These are phyloP conservation scores for Candida ascalaphidarum DNA, from an alignment of 805 yeast species.

Conservation along the genomic window DNA sequence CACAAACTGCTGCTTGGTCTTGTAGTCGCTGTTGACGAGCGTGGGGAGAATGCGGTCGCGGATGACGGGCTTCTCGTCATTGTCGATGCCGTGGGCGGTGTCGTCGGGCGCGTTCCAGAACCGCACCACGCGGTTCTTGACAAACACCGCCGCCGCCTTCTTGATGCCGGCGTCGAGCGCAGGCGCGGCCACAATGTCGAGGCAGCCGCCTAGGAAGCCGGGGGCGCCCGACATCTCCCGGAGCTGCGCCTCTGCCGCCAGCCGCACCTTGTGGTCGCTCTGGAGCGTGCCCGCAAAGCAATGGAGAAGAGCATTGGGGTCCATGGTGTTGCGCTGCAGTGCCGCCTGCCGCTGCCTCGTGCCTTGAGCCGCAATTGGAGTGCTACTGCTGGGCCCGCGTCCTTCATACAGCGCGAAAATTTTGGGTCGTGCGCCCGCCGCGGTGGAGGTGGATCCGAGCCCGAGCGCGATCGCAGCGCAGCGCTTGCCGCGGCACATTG, in stretches of 20 bases:
- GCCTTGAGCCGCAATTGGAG: too few relatives aligned
- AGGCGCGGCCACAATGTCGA: conserved; percentile 53
- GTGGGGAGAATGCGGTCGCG: conserved; percentile 62
- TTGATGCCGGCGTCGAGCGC: conserved; percentile 30
- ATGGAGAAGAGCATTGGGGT: conserved; percentile 55
- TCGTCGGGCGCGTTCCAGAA: conserved; percentile 41
- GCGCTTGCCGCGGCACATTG: too few relatives aligned
- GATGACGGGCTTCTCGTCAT: conserved; percentile 68
- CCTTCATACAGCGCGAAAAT: too few relatives aligned
- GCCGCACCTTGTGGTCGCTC: conserved; percentile 52
- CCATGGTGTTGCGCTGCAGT: conserved; percentile 57
- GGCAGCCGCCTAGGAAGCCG: conserved; percentile 77
- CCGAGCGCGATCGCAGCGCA: too few relatives aligned
- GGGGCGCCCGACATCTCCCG: conserved; percentile 47
- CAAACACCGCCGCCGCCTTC: conserved; percentile 71
- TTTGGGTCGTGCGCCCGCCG: too few relatives aligned
- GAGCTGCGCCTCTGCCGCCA: conserved; percentile 63
- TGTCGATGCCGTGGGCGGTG: conserved; percentile 34
- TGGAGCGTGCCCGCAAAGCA: conserved; percentile 77
- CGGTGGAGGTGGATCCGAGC: too few relatives aligned
- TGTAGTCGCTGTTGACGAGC: conserved; percentile 31
- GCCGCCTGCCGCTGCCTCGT: too few relatives aligned
- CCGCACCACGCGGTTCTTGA: conserved; percentile 64
- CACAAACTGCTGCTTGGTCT: conserved; percentile 29
- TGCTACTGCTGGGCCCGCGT: too few relatives aligned